Conservation (phyloP, 2,329 filamentous ascomycete species). For the Claviceps pazoutovae region DNA sequence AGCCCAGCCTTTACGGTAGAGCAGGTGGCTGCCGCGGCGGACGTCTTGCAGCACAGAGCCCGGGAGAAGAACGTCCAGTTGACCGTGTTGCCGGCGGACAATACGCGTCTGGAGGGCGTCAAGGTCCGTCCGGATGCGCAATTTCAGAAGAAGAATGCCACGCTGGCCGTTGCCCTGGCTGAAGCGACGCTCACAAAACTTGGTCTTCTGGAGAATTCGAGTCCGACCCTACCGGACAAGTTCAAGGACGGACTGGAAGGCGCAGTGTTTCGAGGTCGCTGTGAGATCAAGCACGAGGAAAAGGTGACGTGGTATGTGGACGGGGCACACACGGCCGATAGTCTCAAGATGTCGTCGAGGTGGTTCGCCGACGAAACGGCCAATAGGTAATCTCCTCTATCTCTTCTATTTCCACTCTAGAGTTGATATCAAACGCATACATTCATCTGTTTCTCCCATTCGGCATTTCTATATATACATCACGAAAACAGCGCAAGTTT, state of each 20-base stretch:
- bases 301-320: conserved; percentile 73
- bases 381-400: conserved; percentile 12
- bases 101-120: conserved; percentile 29
- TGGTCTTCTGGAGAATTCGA: conserved; percentile 16
- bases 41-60: conserved; percentile 37
- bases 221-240: conserved; percentile 37
- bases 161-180: conserved; percentile 37
- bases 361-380: conserved; percentile 59
- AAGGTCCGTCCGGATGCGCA: conserved; percentile 35
- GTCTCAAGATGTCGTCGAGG: conserved; percentile 62
- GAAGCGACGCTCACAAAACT: conserved; percentile 34
- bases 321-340: conserved; percentile 85
- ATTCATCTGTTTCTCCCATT: not conserved
- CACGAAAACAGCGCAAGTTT: not conserved
- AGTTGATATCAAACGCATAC: not conserved
- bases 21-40: conserved; percentile 31
- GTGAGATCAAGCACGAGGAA: conserved; percentile 44
- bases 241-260: conserved; percentile 62
- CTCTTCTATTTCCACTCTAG: not conserved
- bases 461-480: not conserved
- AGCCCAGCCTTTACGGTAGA: conserved; percentile 43
- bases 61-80: conserved; percentile 35
- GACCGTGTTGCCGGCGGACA: conserved; percentile 31
- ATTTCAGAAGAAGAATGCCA: conserved; percentile 48
- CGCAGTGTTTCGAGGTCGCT: conserved; percentile 68